These are phyloP conservation scores for Myochromella boudieri DNA, from an alignment of 768 basidiomycete genomes.

Conservation along the genomic window DNA sequence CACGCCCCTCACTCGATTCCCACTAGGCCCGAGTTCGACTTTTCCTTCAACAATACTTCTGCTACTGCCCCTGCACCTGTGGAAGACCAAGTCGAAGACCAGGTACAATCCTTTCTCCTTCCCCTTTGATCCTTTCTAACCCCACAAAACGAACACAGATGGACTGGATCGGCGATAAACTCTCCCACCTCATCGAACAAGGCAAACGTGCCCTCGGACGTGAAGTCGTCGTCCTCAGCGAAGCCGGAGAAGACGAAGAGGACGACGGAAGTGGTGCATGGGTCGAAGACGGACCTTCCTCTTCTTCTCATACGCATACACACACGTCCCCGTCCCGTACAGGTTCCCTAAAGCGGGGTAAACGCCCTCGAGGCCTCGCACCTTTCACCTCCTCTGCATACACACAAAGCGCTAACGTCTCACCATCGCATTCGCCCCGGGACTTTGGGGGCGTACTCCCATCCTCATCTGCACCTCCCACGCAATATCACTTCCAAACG, in stretches of 20 bases:
- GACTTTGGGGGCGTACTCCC: conserved; percentile 4
- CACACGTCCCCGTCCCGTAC: too few species aligned
- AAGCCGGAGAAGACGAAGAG: conserved; percentile 69
- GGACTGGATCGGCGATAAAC: conserved; percentile 80
- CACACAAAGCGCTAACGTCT: too few species aligned
- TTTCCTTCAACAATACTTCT: conserved; percentile 14
- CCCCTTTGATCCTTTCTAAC: background rate
- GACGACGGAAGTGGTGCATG: conserved; percentile 76
- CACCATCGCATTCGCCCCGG: background rate
- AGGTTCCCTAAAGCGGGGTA: background rate
- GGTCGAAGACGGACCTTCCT: conserved; percentile 56
- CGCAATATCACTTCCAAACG: conserved; percentile 20
- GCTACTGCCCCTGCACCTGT: conserved; percentile 23
- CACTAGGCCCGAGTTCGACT: conserved; percentile 43
- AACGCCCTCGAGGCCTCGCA: background rate
- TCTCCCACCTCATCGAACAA: conserved; percentile 71
- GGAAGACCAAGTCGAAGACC: conserved; percentile 41
- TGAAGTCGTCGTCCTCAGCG: conserved; percentile 81
- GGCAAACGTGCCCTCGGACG: conserved; percentile 73
- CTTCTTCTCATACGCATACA: conserved; percentile 10
- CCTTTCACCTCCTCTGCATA: background rate
- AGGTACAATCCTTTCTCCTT: conserved; percentile 28
- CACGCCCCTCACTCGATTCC: conserved; percentile 25
- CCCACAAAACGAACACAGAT: conserved; percentile 42
- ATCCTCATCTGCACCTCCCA: conserved; percentile 23